phyloP scores from a whole-genome alignment of 2,329 filamentous ascomycete species.

The Emmonsiellopsis sp. region DNA sequence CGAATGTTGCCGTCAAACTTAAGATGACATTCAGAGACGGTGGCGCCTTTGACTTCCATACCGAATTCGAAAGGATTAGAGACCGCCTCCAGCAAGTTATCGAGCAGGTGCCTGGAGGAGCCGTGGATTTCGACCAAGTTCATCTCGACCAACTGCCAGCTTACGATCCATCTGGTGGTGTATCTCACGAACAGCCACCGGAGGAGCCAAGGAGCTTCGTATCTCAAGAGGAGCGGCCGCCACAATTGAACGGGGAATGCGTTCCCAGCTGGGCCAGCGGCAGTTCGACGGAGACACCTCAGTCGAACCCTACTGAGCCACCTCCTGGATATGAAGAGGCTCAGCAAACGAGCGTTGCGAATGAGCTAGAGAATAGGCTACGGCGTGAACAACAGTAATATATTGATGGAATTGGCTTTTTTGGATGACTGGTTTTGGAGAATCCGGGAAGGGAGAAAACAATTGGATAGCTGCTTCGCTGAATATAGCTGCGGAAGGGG shows the following conservation, averaged over 20 bases:
- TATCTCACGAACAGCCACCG: too few relatives aligned
- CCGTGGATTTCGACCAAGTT: conserved; percentile 53
- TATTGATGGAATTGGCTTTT: background rate
- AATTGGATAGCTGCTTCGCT: too few relatives aligned
- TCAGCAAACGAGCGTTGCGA: conserved; percentile 68
- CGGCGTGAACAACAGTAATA: conserved; percentile 18
- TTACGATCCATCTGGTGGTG: conserved; percentile 56
- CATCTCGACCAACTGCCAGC: conserved; percentile 81
- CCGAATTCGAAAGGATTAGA: conserved; percentile 71
- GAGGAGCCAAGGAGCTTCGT: conserved; percentile 4
- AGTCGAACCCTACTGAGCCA: conserved; percentile 52
- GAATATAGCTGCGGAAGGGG: too few relatives aligned
- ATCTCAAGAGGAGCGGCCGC: background rate
- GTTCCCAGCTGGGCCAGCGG: background rate
- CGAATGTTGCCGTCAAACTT: conserved; percentile 64
- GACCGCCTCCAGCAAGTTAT: conserved; percentile 74
- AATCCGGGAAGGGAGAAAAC: too few relatives aligned
- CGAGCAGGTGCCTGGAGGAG: conserved; percentile 55
- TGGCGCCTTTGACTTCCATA: conserved; percentile 85
- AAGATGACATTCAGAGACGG: conserved; percentile 89
- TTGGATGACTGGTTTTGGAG: too few relatives aligned
- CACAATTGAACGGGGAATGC: background rate
- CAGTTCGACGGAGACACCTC: background rate
- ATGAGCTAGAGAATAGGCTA: conserved; percentile 57
- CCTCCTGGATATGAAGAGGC: conserved; percentile 89